Evolutionary conservation across 2,329 filamentous ascomycete species (phyloP).

Genomic region (Pseudocercospora cruenta): DNA sequence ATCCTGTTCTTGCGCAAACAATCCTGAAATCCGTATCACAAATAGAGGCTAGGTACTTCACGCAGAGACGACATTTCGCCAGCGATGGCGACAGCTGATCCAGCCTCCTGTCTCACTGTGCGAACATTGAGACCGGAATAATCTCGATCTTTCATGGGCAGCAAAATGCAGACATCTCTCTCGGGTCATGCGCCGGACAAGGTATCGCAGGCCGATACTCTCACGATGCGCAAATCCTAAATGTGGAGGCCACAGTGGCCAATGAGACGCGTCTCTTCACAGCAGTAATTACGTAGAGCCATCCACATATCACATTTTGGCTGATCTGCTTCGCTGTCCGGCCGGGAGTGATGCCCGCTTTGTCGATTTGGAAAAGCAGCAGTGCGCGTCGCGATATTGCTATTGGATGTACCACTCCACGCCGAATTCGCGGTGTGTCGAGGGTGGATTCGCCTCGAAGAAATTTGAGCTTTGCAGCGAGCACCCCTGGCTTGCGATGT

Average conservation of each 20-base stretch:
- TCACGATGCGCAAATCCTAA: conserved; percentile 15
- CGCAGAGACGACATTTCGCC: conserved; percentile 12
- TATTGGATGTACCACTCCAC: conserved; percentile 17
- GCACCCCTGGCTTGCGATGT: conserved; percentile 15
- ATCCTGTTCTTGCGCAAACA: conserved; percentile 16
- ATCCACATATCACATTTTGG: conserved; percentile 16
- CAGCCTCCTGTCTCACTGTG: conserved; percentile 26
- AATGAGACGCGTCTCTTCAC: conserved; percentile 7
- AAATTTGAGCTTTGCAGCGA: conserved; percentile 5
- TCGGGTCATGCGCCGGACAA: conserved; percentile 21
- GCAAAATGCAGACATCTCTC: background rate
- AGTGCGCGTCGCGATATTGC: conserved; percentile 2
- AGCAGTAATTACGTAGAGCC: conserved; percentile 19
- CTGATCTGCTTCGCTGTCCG: conserved; percentile 20
- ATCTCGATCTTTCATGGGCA: conserved; percentile 24
- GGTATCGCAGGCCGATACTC: conserved; percentile 18
- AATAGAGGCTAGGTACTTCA: background rate
- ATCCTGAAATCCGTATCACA: conserved; percentile 1
- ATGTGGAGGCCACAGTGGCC: conserved; percentile 19
- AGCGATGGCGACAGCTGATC: conserved; percentile 14
- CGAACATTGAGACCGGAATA: conserved; percentile 22
- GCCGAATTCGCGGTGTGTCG: conserved; percentile 23
- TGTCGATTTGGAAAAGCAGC: conserved; percentile 4
- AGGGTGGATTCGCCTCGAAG: conserved; percentile 13
- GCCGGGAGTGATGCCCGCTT: conserved; percentile 6